Percentiles rank a stretch among this genome's conserved stretches.
phyloP scores from a whole-genome alignment of 2,329 filamentous ascomycete species.

The Pyrenophora tritici-repentis region DNA sequence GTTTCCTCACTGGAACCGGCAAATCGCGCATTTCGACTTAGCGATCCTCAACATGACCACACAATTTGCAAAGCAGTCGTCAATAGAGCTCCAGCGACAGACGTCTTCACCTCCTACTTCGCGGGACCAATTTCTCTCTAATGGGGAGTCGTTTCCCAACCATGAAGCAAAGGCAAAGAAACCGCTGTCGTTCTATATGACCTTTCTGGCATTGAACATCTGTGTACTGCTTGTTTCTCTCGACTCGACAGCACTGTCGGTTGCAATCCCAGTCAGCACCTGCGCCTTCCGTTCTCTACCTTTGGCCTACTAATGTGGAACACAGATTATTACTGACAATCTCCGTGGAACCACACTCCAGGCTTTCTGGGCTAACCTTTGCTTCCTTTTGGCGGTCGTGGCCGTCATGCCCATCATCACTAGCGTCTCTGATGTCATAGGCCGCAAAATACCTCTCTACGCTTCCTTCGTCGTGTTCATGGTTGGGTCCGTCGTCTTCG shows the following conservation, averaged over 20 bases:
- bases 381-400: constrained; percentile 25
- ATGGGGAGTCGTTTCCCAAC: too few species aligned
- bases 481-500: constrained; percentile 54
- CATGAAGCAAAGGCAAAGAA: neutral
- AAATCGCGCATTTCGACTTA: too few species aligned
- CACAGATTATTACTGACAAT: neutral
- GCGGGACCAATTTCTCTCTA: neutral
- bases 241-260: neutral
- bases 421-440: constrained; percentile 30
- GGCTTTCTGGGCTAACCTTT: constrained; percentile 66
- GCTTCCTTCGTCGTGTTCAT: constrained; percentile 49
- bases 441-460: constrained; percentile 28
- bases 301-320: neutral
- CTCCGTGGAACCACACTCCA: neutral
- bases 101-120: neutral
- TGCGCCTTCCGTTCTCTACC: neutral
- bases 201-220: neutral
- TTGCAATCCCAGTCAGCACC: neutral
- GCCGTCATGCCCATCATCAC: constrained; percentile 40
- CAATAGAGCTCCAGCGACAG: too few species aligned
- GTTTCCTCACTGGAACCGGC: too few species aligned
- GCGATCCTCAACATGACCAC: too few species aligned
- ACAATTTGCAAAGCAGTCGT: too few species aligned
- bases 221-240: neutral
- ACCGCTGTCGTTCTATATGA: neutral